phyloP scores from a whole-genome alignment of 148 eudicot species.

The Nepenthes gracilis region DNA sequence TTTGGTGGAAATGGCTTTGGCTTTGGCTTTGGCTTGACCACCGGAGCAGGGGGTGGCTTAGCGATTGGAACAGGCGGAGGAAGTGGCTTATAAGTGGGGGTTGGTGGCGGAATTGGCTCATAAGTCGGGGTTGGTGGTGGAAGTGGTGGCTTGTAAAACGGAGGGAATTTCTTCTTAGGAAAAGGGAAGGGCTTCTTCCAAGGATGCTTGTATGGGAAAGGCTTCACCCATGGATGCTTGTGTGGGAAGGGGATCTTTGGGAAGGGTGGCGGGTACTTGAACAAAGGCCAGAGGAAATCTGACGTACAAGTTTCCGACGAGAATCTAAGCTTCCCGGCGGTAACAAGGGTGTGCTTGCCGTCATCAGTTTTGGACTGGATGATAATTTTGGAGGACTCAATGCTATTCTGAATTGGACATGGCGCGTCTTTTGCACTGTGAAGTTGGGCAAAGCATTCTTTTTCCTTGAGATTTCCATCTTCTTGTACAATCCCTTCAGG shows the following conservation, averaged over 20 bases:
- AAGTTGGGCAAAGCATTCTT: slow-evolving; percentile 33
- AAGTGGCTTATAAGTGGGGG: slow-evolving; percentile 8
- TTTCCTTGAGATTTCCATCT: slow-evolving; percentile 15
- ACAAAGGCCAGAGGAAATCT: slow-evolving; percentile 27
- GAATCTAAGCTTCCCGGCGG: slow-evolving; percentile 22
- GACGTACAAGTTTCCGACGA: slow-evolving; percentile 31
- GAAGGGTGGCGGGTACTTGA: slow-evolving; percentile 18
- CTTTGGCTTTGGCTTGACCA: slow-evolving; percentile 9
- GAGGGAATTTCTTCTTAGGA: slow-evolving; percentile 9
- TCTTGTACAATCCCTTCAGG: slow-evolving; percentile 11
- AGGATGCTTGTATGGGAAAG: neutral
- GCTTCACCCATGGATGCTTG: slow-evolving; percentile 10
- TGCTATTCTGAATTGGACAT: slow-evolving; percentile 19
- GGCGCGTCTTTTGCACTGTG: slow-evolving; percentile 28
- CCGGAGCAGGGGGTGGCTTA: neutral
- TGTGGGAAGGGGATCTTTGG: slow-evolving; percentile 1
- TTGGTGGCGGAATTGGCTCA: slow-evolving; percentile 6
- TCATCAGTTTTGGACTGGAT: slow-evolving; percentile 10
- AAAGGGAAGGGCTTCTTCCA: slow-evolving; percentile 1
- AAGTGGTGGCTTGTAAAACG: slow-evolving; percentile 1
- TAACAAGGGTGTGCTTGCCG: slow-evolving; percentile 22
- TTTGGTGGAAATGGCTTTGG: too few species aligned
- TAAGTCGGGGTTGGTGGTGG: slow-evolving; percentile 3
- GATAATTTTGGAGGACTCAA: slow-evolving; percentile 21
- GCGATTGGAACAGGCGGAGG: slow-evolving; percentile 7